phyloP scores from a whole-genome alignment of 768 basidiomycete genomes.

The Rhizopogon salebrosus region DNA sequence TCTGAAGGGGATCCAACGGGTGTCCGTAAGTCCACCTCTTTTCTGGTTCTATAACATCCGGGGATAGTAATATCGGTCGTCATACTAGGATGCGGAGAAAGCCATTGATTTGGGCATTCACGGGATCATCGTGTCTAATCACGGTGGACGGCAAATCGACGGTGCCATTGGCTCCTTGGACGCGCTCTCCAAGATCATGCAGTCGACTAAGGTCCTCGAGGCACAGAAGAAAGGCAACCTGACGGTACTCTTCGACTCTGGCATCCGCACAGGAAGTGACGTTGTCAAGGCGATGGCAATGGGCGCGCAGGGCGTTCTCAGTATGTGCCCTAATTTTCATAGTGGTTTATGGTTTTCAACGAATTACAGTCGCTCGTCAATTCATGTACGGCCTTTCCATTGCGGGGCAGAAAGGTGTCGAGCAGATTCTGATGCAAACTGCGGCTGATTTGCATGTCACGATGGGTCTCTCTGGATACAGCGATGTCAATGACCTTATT shows the following conservation, averaged over 20 bases:
- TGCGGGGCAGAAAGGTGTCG: slow-evolving; percentile 68
- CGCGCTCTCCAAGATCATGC: slow-evolving; percentile 65
- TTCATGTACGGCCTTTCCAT: slow-evolving; percentile 69
- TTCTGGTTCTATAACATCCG: neutral
- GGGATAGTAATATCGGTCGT: neutral
- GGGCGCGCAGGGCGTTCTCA: slow-evolving; percentile 76
- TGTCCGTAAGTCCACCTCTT: slow-evolving; percentile 38
- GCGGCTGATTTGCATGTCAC: slow-evolving; percentile 66
- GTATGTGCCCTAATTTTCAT: slow-evolving; percentile 34
- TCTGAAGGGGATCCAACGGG: slow-evolving; percentile 72
- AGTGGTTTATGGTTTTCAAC: neutral
- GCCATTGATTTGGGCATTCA: slow-evolving; percentile 39
- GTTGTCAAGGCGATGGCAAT: slow-evolving; percentile 82
- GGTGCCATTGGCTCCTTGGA: slow-evolving; percentile 73
- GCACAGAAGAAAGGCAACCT: slow-evolving; percentile 60
- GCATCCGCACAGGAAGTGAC: slow-evolving; percentile 80
- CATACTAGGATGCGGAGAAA: slow-evolving; percentile 41
- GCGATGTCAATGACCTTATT: slow-evolving; percentile 53
- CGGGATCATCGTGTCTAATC: slow-evolving; percentile 45
- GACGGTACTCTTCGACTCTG: slow-evolving; percentile 64
- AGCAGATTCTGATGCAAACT: slow-evolving; percentile 64
- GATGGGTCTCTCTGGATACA: slow-evolving; percentile 59
- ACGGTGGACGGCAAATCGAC: slow-evolving; percentile 67
- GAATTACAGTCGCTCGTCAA: slow-evolving; percentile 58
- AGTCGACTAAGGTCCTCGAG: slow-evolving; percentile 49